Evolutionary conservation across 108 stramenopile species (phyloP), one percentile per base, ranked within the genome.

Genomic region (Schizochytrium sp.): DNA sequence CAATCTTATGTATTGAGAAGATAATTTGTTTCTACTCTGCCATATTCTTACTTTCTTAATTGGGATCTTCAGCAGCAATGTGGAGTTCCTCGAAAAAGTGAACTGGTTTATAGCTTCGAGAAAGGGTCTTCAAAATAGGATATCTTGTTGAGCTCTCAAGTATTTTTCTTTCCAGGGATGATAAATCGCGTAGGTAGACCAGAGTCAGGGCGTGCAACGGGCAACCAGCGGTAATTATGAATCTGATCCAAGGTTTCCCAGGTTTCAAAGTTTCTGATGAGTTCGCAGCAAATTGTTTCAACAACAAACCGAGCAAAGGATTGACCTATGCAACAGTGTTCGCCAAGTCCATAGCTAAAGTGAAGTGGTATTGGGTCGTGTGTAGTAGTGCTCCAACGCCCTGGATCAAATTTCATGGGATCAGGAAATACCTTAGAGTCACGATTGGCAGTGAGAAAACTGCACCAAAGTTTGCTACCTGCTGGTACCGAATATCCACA

Each of bases 401-500:
- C 59, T 60, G 59, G 59, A 60, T 60, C 59, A 60, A 60, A 60
- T 1, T 60, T 17, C 17, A n/a, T 60, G 19, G 59, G 59, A n/a
- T 60, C 28, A 17, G 17, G 17, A n/a, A n/a, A 60, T n/a, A 60
- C 59, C 59, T 60, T 1, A n/a, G 59, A n/a, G 59, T 60, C 59
- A 17, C 59, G 59, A 60, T 60, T 60, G 17, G 59, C 59, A 60
- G 59, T 60, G 59, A 60, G 59, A 60, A 60, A 60, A n/a, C 59
- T 60, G 59, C 59, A 60, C 59, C 59, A 60, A 60, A 60, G 19
- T n/a, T 60, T 60, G 17, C 19, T 60, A n/a, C 59, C 59, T 60
- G 59, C 59, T n/a, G 59, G 19, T 60, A 60, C 1, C 2, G 17
- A n/a, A n/a, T n/a, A n/a, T 60, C 2, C 28, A n/a, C 59, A 17